Evolutionary conservation across 2,329 filamentous ascomycete species (phyloP), one percentile per base, ranked within the genome.

Genomic region (Ophiostoma fasciatum): DNA sequence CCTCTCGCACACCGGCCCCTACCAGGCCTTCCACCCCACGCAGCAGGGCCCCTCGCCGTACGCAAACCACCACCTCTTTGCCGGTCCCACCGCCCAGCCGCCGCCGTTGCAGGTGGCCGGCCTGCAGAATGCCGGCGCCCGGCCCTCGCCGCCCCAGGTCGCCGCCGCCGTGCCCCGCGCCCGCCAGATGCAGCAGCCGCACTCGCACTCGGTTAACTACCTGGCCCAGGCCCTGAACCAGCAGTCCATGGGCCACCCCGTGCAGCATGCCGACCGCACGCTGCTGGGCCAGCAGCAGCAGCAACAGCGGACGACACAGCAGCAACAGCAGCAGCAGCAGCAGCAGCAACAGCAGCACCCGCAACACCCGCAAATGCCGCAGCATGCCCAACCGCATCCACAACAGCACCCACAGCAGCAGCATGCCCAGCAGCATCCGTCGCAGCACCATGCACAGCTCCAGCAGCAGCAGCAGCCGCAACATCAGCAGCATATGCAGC

Each of bases 1-100:
- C 17, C 61, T 61, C 21, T 50, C 67, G 43, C 67, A 67, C 47
- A 63, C 66, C 41, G 63, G 68, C 40, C 63, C 68, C 3, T 74
- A 73, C 48, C 67, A 70, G 50, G 49, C 61, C 14, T 45, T 45
- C 37, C 44, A 46, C 36, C 63, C 67, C 44, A 57, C 62, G 40
- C 73, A 73, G 17, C 39, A 40, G 50, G 52, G 63, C 37, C 56
- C 68, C 41, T 56, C 55, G 40, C 48, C 58, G 15, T 72, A 70
- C 43, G 52, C 64, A 25, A 31, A 28, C 15, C 66, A 68, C 45
- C 66, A 69, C 44, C 56, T 74, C 42, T 74, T 70, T 53, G 54
- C 59, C 48, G 60, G 56, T n/a, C n/a, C n/a, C n/a, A n/a, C n/a
- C 32, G 53, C 64, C 17, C 58, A 59, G 17, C 53, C 64, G 31